phyloP scores from a whole-genome alignment of 108 stramenopile genomes.

The Tribonema minus region DNA sequence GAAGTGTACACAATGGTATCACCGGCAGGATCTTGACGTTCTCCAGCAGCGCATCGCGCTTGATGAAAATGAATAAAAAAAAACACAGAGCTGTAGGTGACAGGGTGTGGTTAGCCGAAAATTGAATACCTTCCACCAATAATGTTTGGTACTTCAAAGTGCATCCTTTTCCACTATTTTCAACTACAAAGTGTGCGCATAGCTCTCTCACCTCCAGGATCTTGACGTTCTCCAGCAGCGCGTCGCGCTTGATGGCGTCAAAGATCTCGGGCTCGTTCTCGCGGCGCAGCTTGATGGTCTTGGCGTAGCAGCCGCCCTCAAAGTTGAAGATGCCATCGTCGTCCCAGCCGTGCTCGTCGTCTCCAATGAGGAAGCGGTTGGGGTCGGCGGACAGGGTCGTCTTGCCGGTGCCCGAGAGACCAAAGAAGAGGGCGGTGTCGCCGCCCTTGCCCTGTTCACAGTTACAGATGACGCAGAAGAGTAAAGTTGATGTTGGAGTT shows the following conservation, averaged over 20 bases:
- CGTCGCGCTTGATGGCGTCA: conserved; percentile 86
- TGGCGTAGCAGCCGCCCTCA: conserved; percentile 98
- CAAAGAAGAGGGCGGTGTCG: conserved; percentile 82
- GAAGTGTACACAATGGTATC: conserved; percentile 55
- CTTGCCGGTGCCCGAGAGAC: conserved; percentile 89
- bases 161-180: too few relatives aligned
- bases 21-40: conserved; percentile 63
- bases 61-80: conserved; percentile 91
- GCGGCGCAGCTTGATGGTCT: conserved; percentile 88
- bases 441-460: conserved; percentile 44
- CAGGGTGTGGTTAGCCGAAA: too few relatives aligned
- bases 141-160: too few relatives aligned
- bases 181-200: conserved; percentile 40
- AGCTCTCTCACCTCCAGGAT: conserved; percentile 44
- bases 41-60: too few relatives aligned
- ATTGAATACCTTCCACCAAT: too few relatives aligned
- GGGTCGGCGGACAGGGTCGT: conserved; percentile 94
- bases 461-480: too few relatives aligned
- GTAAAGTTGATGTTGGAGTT: too few relatives aligned
- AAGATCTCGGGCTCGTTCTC: conserved; percentile 95
- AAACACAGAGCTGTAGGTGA: too few relatives aligned
- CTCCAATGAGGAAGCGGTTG: conserved; percentile 86
- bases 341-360: conserved; percentile 76
- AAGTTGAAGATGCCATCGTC: conserved; percentile 95
- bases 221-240: conserved; percentile 91